Evolutionary conservation across 2,329 filamentous ascomycete genomes (phyloP), one percentile per base, ranked within the genome.

Genomic region (Clarireedia hainanense): DNA sequence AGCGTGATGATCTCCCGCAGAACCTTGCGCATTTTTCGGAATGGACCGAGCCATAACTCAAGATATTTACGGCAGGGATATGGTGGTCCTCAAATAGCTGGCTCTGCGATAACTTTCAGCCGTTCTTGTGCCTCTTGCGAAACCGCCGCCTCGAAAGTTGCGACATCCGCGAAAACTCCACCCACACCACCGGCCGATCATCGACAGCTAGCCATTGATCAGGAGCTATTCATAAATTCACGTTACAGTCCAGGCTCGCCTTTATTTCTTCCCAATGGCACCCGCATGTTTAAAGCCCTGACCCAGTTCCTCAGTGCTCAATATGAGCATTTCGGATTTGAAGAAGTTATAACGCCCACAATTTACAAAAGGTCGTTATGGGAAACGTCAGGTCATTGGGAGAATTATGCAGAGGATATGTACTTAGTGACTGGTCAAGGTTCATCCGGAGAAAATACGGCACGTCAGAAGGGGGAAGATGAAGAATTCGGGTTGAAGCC

Each of bases 371-470:
- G 88, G 69, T 84, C 87, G 5, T 74, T 95, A 30, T 95, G 90
- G 91, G 84, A 88, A 65, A 85, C 84, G 62, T 94, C 89, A 0
- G 90, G 90, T 2, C 90, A 95, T 63, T 84, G 91, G 77, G 85
- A 92, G 55, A 95, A 95, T 69, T 95, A 95, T 73, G 85, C 88
- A 57, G 86, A 95, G 66, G 89, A 95, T 67, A 95, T 95, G 91
- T 95, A 91, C 71, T 85, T 87, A 54, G 90, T 95, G 27, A 83
- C 75, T 10, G 80, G 82, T 12, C 60, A 66, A 34, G 65, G 65
- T 15, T 64, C 66, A 6, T 57, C 55, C 3, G 63, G 62, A 9
- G 60, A 65, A 43, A 64, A 57, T 47, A 66, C 73, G 36, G 71
- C 72, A 5, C 70, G 69, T 2, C 76, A 81, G 58, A 60, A 70